Base-by-base conservation (phyloP, 176 grass and related monocot species). In the Ananas comosus region DNA sequence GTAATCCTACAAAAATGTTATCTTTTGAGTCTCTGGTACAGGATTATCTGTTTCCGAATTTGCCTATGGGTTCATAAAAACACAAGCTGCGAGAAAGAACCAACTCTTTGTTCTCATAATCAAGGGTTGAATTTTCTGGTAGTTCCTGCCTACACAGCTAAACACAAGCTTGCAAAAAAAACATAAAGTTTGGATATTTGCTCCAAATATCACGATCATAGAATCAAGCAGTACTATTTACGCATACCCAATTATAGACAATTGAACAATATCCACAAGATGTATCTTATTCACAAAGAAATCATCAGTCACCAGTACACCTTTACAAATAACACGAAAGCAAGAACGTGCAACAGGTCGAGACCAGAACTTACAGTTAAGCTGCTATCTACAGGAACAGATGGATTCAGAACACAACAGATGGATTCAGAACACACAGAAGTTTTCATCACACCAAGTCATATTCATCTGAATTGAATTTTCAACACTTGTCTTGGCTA, bases 231-330 rank as follows among this genome's bases (percentile, higher is more conserved):
- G 16, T 17, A n/a, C 48, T 48, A 47, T 49, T 67, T 67, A 47
- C 9, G 53, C 12, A 14, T 1, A 68, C 17, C 3, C 74, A 72
- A 66, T 64, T 80, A n/a, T 64, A 52, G 19, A 76, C 63, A 76
- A 23, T 49, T 50, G 52, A 63, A 13, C 13, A 73, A 77, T 74
- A 78, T 49, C 29, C 64, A 81, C 13, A 74, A 16, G 73, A 1
- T 11, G n/a, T 59, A 57, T 70, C 69, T 85, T 85, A 81, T 85
- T 70, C 70, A 81, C 78, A 85, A 49, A 66, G 11, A 73, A 77
- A 73, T 12, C 1, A 73, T 54, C 78, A 70, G n/a, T 4, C 71
- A 58, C 16, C 64, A 70, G 51, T 70, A 42, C 79, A 61, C 66
- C 64, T 86, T 77, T 78, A 81, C 70, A 81, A 22, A 66, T 66